These are phyloP conservation scores for Talaromyces sp. DNA, from an alignment of 2,329 filamentous ascomycete genomes.

Conservation along the genomic window DNA sequence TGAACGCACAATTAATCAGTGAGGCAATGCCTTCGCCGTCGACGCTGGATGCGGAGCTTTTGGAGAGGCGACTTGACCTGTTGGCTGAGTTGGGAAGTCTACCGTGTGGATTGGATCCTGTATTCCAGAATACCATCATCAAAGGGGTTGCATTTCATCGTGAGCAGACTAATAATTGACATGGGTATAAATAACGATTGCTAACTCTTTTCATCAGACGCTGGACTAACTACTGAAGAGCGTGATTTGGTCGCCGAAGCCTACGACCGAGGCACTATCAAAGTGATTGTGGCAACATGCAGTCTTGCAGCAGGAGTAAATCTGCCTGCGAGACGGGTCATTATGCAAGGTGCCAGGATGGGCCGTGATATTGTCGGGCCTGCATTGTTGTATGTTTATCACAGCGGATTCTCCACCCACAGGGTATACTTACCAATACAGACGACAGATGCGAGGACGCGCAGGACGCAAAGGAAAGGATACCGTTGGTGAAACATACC, in stretches of 20 bases:
- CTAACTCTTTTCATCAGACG: slow-evolving; percentile 27
- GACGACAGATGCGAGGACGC: slow-evolving; percentile 71
- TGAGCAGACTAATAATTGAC: slow-evolving; percentile 33
- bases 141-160: slow-evolving; percentile 70
- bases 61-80: slow-evolving; percentile 59
- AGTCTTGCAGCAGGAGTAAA: slow-evolving; percentile 81
- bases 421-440: slow-evolving; percentile 18
- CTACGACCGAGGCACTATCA: slow-evolving; percentile 63
- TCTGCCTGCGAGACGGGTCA: slow-evolving; percentile 65
- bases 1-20: slow-evolving; percentile 63
- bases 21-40: slow-evolving; percentile 55
- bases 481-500: slow-evolving; percentile 69
- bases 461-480: slow-evolving; percentile 75
- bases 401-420: background rate
- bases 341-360: slow-evolving; percentile 70
- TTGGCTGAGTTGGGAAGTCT: slow-evolving; percentile 62
- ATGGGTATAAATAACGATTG: too few relatives aligned
- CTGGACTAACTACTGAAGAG: slow-evolving; percentile 65
- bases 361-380: slow-evolving; percentile 71
- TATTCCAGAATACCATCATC: slow-evolving; percentile 59
- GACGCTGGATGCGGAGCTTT: slow-evolving; percentile 44
- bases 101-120: slow-evolving; percentile 60
- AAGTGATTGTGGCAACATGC: slow-evolving; percentile 70
- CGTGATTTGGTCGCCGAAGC: slow-evolving; percentile 65
- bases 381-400: slow-evolving; percentile 57